Evolutionary conservation across 495 filamentous ascomycete species (phyloP).

Genomic region (Jackrogersella multiformis): DNA sequence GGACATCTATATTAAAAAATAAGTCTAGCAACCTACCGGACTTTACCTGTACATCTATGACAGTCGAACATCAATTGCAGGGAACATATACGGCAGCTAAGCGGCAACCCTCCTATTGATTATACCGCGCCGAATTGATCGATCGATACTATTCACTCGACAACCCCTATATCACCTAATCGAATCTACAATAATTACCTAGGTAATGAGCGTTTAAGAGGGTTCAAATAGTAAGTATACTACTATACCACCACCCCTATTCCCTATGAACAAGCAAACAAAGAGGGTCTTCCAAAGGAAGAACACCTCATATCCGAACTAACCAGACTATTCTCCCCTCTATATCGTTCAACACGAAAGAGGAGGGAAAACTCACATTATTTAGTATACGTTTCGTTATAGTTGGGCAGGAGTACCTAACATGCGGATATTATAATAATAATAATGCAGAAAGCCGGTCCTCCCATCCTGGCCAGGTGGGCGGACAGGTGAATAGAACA

Average conservation of each 20-base stretch:
- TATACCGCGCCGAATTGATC: not conserved
- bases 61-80: not conserved
- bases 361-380: not conserved
- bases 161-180: not conserved
- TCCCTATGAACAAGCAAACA: not conserved
- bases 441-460: not conserved
- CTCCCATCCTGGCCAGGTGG: constrained; percentile 24
- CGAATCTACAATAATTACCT: not conserved
- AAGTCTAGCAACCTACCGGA: not conserved
- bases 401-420: not conserved
- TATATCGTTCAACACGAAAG: not conserved
- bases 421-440: not conserved
- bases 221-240: not conserved
- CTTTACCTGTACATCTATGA: not conserved
- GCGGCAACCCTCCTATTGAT: not conserved
- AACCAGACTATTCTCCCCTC: not conserved
- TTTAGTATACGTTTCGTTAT: not conserved
- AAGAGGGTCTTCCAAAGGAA: not conserved
- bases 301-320: not conserved
- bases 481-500: constrained; percentile 6
- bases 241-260: not conserved
- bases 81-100: not conserved
- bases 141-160: not conserved
- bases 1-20: not conserved
- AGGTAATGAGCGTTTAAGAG: not conserved